A percentile compares a stretch with the other conserved stretches of the same genome.
Evolutionary conservation across 192 early-diverging fungal genomes (phyloP).

Genomic region (Linnemannia hyalina): DNA sequence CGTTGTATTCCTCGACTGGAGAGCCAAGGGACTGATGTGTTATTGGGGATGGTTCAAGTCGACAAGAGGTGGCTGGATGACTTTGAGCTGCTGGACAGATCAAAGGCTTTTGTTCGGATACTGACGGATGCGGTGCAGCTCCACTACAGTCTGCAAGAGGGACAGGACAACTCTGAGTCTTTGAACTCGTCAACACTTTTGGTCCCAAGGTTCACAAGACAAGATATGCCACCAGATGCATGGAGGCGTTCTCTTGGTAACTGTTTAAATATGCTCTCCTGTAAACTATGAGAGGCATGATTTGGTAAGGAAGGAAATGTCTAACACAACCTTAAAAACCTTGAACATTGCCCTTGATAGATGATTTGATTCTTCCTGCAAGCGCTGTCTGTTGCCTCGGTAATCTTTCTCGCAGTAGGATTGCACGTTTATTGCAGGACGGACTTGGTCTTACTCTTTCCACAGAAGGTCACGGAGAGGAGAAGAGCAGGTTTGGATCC

Average conservation of each 20-base stretch:
- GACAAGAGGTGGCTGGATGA: background rate
- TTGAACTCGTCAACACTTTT: background rate
- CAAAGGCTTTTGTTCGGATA: background rate
- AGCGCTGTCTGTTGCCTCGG: constrained; percentile 5
- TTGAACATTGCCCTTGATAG: background rate
- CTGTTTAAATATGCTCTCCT: background rate
- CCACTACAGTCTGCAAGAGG: background rate
- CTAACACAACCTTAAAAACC: background rate
- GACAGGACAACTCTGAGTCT: background rate
- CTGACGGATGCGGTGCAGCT: constrained; percentile 1
- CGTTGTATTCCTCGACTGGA: constrained; percentile 2
- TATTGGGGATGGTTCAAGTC: background rate
- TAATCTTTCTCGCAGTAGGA: background rate
- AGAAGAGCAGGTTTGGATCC: constrained; percentile 10
- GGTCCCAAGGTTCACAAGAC: background rate
- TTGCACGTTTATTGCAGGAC: constrained; percentile 3
- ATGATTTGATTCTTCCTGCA: background rate
- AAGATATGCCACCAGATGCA: background rate
- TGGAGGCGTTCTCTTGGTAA: background rate
- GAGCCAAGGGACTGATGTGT: background rate
- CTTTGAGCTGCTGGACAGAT: constrained; percentile 8
- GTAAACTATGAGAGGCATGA: background rate
- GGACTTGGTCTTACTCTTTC: background rate
- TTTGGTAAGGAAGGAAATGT: background rate
- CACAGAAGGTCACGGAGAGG: background rate